Conservation (phyloP, 176 grass and related monocot species). For the Musa acuminata region DNA sequence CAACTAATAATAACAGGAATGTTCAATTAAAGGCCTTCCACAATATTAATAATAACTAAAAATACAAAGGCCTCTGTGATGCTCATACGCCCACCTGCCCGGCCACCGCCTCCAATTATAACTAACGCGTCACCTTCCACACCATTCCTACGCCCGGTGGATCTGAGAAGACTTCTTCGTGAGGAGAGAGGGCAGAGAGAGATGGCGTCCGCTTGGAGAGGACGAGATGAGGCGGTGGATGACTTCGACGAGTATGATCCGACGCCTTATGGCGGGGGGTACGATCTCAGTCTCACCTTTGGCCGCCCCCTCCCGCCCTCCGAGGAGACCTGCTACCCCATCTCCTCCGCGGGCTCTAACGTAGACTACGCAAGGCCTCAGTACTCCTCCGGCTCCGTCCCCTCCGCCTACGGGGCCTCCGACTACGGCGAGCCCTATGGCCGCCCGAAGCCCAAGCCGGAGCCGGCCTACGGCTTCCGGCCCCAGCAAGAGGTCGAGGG, state of each 20-base stretch:
- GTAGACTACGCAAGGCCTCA: conserved; percentile 40
- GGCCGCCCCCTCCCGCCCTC: conserved; percentile 62
- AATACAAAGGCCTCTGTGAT: no score
- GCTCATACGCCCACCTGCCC: no score
- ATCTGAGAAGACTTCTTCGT: no score
- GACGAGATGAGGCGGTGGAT: conserved; percentile 20
- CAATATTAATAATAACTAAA: no score
- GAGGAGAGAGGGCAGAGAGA: no score
- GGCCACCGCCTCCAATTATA: no score
- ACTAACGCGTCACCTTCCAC: no score
- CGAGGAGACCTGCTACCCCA: conserved; percentile 72
- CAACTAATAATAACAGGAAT: no score
- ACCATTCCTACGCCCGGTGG: no score
- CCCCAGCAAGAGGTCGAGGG: conserved; percentile 42
- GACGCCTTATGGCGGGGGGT: conserved; percentile 80
- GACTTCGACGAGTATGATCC: conserved; percentile 84
- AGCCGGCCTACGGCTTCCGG: conserved; percentile 46
- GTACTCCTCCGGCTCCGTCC: conserved; percentile 16
- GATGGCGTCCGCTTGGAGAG: neutral
- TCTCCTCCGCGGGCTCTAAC: conserved; percentile 29
- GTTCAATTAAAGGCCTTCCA: no score
- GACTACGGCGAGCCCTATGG: neutral
- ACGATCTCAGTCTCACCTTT: conserved; percentile 61
- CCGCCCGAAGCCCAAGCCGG: conserved; percentile 33
- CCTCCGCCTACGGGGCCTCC: conserved; percentile 26